Base-by-base conservation (phyloP, 257 asterid genomes). In the Gardenia jasminoides region DNA sequence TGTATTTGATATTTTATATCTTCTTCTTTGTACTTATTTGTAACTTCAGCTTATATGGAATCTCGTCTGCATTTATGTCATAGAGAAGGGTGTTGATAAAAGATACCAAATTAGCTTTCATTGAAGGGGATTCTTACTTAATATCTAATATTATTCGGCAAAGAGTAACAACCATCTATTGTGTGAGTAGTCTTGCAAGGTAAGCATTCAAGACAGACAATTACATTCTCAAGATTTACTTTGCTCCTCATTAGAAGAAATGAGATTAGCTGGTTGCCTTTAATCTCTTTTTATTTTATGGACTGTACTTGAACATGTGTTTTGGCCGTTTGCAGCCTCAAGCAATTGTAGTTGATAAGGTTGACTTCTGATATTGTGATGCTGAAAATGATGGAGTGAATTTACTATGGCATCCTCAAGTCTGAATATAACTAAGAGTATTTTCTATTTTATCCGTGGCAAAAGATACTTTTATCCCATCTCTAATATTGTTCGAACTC, bases 21-120 rank as follows among this genome's bases (percentile, higher is more conserved):
- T 36, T 33, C 43, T 22, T 39, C 43, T 36, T 4, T 39, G 9
- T 31, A 16, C 6, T 73, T 20, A 74, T 48, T 24, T 80, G 70
- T 43, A 6, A 13, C 72, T 30, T 43, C 24, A 48, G 50, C 77
- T 54, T 61, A 59, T 20, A 43, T 83, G 17, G 50, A 10, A 68
- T 58, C n/a, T 62, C 26, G 36, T 44, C 39, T 41, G 48, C 54
- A 46, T 36, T 73, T 39, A 82, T 61, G 72, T 80, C 39, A 65
- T 59, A 84, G 92, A 94, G 98, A 93, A 83, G 80, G 85, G 78
- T 79, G 72, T 82, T 94, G 86, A 83, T 92, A 75, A 80, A 91
- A 78, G 92, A 89, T 66, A 97, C 96, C 22, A 91, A 87, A 87
- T 68, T 77, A 78, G 80, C 64, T 82, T 92, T 90, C 48, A 82